phyloP scores from a whole-genome alignment of 306 rosid species.

The Trifolium pratense region DNA sequence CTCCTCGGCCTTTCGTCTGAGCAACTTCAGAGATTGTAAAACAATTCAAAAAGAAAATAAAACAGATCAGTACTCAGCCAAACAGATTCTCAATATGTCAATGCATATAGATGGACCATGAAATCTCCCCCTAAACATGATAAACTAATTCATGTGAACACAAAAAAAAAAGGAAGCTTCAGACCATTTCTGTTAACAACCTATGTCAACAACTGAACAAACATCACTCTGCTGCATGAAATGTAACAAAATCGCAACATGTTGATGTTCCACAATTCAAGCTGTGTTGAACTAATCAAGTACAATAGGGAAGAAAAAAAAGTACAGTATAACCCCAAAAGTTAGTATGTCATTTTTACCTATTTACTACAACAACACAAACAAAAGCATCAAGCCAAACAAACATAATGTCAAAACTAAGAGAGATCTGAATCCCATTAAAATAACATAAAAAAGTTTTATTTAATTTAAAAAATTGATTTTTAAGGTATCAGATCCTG shows the following conservation, averaged over 20 bases:
- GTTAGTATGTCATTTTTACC: background rate
- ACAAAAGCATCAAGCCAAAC: background rate
- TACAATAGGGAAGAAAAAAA: background rate
- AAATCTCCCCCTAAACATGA: slow-evolving; percentile 13
- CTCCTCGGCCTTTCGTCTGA: slow-evolving; percentile 32
- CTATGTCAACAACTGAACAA: slow-evolving; percentile 2
- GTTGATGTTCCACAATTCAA: slow-evolving; percentile 2
- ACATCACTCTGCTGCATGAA: slow-evolving; percentile 29
- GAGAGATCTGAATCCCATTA: background rate
- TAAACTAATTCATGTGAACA: slow-evolving; percentile 6
- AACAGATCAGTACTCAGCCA: slow-evolving; percentile 17
- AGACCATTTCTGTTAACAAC: slow-evolving; percentile 5
- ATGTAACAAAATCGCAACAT: slow-evolving; percentile 14
- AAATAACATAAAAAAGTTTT: background rate
- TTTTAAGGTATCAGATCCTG: slow-evolving; percentile 16
- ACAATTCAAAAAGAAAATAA: slow-evolving; percentile 24
- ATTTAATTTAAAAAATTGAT: background rate
- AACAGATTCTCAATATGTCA: background rate
- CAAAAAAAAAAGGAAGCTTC: background rate
- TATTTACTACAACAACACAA: background rate
- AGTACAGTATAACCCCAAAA: background rate
- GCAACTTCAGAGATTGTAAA: slow-evolving; percentile 41
- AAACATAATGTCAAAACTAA: background rate
- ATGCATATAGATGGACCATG: background rate
- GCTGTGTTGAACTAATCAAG: background rate